Evolutionary conservation across 2,329 filamentous ascomycete species (phyloP), one percentile per base, ranked within the genome.

Genomic region (Hypoxylon sp.): DNA sequence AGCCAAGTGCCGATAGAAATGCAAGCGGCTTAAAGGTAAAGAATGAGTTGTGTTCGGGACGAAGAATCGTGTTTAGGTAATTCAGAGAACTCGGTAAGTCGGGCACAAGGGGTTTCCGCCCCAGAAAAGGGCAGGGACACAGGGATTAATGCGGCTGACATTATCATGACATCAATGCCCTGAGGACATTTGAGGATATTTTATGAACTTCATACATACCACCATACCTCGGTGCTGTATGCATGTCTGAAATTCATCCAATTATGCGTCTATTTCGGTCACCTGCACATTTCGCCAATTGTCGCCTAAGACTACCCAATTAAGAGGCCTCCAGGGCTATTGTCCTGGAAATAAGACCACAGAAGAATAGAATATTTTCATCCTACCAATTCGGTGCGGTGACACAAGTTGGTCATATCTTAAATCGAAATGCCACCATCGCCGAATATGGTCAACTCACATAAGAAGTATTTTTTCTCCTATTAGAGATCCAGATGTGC

Each of bases 21-120:
- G 53, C 17, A 58, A 58, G 13, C 10, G 14, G n/a, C 36, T 28
- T 25, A 30, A 23, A 25, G 45, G 28, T 28, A 17, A 55, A 56
- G 38, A 58, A 60, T 59, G 48, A 45, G 41, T 49, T 62, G 58
- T 59, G 48, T 53, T 55, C 58, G 17, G 45, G 32, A 48, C 28
- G 43, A 66, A 53, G 41, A 65, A 55, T 58, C 23, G 41, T 43
- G 14, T 17, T 49, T 59, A 45, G 34, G 17, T 45, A 66, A 59
- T 53, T 46, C 17, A 30, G n/a, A n/a, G n/a, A 13, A 43, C 13
- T 28, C 14, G 25, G 25, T 5, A 32, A 57, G 63, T 67, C 67
- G 67, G 67, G 34, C 60, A 34, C 46, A 60, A 25, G n/a, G 28
- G 43, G 55, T 53, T 55, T 57, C 58, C 67, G 62, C 38, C 34